These are phyloP conservation scores for Arthrobotrys entomopaga DNA, from an alignment of 2,329 filamentous ascomycete genomes.

Conservation along the genomic window DNA sequence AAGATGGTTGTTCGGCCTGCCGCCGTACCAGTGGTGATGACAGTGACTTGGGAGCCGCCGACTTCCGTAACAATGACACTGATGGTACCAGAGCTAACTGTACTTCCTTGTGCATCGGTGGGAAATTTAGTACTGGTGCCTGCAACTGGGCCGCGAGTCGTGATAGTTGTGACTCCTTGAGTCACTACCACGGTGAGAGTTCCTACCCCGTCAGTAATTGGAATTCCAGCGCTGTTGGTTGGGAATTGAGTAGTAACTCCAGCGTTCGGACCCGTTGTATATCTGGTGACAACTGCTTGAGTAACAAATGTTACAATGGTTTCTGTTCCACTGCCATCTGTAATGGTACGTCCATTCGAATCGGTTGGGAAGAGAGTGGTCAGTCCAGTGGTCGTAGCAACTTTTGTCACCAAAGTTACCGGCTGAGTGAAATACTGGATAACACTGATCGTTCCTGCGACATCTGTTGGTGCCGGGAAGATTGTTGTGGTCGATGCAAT, in stretches of 20 bases:
- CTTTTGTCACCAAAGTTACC: background rate
- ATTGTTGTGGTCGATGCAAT: background rate
- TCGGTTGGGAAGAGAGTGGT: background rate
- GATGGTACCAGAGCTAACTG: background rate
- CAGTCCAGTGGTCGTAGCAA: conserved; percentile 1
- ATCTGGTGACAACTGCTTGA: background rate
- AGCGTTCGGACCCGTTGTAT: background rate
- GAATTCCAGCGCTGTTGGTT: background rate
- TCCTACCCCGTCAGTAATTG: background rate
- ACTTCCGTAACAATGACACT: background rate
- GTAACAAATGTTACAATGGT: background rate
- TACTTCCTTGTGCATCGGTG: background rate
- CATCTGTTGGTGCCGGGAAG: background rate
- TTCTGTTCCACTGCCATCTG: background rate
- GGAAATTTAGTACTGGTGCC: conserved; percentile 7
- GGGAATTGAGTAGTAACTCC: background rate
- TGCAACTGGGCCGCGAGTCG: background rate
- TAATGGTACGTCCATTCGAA: too few species aligned
- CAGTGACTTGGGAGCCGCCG: background rate
- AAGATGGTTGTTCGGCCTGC: background rate
- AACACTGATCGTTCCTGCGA: conserved; percentile 1
- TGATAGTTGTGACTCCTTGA: background rate
- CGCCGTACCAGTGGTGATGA: background rate
- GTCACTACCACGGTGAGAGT: background rate
- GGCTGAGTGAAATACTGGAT: conserved; percentile 9